Evolutionary conservation across 2,329 filamentous ascomycete genomes (phyloP).

Genomic region (Pseudogymnoascus sp.): DNA sequence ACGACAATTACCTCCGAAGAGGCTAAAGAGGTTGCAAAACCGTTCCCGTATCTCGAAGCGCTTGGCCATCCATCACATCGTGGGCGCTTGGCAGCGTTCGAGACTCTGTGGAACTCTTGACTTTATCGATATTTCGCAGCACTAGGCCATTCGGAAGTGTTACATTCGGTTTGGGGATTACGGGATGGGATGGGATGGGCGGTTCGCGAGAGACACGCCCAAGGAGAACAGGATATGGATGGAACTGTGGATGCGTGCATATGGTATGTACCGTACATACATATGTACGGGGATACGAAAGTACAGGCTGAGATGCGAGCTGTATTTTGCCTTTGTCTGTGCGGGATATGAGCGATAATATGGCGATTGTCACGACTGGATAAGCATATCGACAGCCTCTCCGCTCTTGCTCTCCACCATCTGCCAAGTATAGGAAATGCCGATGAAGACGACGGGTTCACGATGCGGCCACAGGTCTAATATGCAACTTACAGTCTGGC

Average conservation of each 20-base stretch:
- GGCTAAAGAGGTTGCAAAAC: neutral
- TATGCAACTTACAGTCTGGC: neutral
- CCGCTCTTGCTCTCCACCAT: neutral
- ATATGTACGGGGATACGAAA: neutral
- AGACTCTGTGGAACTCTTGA: neutral
- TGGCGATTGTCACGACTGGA: neutral
- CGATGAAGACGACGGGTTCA: neutral
- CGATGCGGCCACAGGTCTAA: constrained; percentile 1
- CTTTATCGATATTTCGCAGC: constrained; percentile 2
- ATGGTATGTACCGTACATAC: neutral
- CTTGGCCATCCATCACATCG: neutral
- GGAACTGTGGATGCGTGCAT: neutral
- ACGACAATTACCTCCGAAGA: neutral
- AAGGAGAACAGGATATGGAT: neutral
- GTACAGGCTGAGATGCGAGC: neutral
- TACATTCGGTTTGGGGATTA: constrained; percentile 4
- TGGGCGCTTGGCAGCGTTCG: neutral
- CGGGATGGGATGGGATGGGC: neutral
- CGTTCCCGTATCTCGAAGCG: constrained; percentile 1
- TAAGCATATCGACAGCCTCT: neutral
- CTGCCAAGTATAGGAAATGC: neutral
- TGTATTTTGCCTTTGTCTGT: neutral
- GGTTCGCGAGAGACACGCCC: neutral
- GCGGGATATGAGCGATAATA: neutral
- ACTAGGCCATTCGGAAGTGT: neutral